Evolutionary conservation across 345 rosid species (phyloP), one percentile per base, ranked within the genome.

Genomic region (Gossypium ekmanianum): DNA sequence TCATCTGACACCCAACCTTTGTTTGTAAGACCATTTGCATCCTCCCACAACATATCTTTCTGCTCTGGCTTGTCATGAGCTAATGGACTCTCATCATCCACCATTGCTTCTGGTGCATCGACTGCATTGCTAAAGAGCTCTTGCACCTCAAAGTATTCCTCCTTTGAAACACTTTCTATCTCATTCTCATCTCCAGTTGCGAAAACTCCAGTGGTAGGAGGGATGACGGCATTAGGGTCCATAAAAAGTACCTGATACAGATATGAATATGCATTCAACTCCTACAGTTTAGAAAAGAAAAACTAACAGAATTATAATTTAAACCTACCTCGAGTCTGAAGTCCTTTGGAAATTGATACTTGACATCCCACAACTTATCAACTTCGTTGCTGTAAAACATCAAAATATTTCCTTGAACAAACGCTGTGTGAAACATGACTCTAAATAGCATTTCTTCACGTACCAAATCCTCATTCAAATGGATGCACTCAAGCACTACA

Each of bases 141-240:
- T 84, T 95, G 97, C 65, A 91, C 99, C 90, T 95, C 99, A 79
- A 86, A 95, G 84, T 91, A 95, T 67, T 95, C 99, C 77, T 95
- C 99, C 27, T 97, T 96, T 58, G 98, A 91, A 83, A 89, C 82
- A 78, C 79, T 74, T 59, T 87, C 99, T 3, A 75, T 51, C 57
- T 91, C 98, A 61, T 73, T 85, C 50, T 79, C 89, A 77, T 91
- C 97, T 67, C 89, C 99, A 66, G 74, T 64, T n/a, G 85, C 62
- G 20, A 45, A 13, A 41, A 79, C 82, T 79, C 86, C 81, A 77
- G 90, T 80, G 78, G 87, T 79, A 80, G 78, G 52, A 83, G 92
- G 86, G 75, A 90, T 81, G 76, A 80, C 81, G 68, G 90, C 85
- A 87, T 90, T 88, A 80, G 88, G 90, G 80, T 87, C 97, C 85